Conservation (phyloP, 2,329 filamentous ascomycete genomes). For the Aspergillus quadrilineatus region DNA sequence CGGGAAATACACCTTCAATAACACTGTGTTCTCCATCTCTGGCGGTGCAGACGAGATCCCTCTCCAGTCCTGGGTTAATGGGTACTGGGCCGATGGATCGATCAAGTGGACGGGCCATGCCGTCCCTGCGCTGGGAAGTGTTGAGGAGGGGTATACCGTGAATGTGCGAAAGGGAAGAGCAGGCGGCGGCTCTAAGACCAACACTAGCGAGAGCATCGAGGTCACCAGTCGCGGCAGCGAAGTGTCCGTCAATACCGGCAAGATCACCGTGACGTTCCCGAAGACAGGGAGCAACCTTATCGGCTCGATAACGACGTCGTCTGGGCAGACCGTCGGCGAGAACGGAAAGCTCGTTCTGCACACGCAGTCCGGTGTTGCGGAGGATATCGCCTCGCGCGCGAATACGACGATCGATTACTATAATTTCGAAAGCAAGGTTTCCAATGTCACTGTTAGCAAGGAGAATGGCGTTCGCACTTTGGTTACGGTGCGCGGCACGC, state of each 20-base stretch:
- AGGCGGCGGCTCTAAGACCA: neutral
- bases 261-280: conserved; percentile 44
- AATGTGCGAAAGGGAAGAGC: neutral
- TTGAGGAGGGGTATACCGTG: conserved; percentile 23
- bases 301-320: conserved; percentile 43
- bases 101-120: conserved; percentile 64
- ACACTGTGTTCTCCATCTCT: conserved; percentile 36
- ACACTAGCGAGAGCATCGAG: neutral
- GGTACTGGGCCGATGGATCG: conserved; percentile 61
- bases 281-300: conserved; percentile 48
- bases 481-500: conserved; percentile 47
- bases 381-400: conserved; percentile 39
- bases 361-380: conserved; percentile 50
- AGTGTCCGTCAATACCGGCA: conserved; percentile 48
- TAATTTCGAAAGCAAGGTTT: conserved; percentile 52
- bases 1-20: conserved; percentile 39
- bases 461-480: conserved; percentile 47
- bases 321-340: conserved; percentile 45
- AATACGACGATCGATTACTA: conserved; percentile 43
- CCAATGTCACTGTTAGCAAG: conserved; percentile 50
- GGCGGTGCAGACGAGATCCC: conserved; percentile 22
- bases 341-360: conserved; percentile 54
- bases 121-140: conserved; percentile 44
- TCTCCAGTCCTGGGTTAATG: conserved; percentile 58
- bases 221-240: conserved; percentile 20